Conservation (phyloP, 352 stramenopile species). For the Phytophthora cajani region DNA sequence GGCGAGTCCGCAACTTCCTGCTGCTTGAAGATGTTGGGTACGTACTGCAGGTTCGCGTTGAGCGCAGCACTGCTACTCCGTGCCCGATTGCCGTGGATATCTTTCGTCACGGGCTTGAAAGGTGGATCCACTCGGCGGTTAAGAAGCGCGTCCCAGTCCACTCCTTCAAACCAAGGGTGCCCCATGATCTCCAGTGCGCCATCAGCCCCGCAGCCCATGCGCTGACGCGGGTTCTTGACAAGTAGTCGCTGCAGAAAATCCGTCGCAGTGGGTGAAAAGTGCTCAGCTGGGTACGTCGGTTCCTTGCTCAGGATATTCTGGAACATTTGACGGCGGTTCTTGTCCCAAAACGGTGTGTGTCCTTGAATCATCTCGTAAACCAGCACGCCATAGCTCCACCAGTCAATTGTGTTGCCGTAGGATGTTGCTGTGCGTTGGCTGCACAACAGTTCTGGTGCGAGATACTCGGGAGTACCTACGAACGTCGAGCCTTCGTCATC, state of each 20-base stretch:
- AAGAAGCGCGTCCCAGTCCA: constrained; percentile 84
- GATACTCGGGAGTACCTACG: constrained; percentile 84
- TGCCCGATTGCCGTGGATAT: constrained; percentile 36
- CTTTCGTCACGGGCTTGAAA: constrained; percentile 65
- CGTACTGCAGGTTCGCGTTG: constrained; percentile 75
- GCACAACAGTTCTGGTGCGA: constrained; percentile 80
- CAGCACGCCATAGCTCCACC: constrained; percentile 88
- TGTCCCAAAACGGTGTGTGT: constrained; percentile 85
- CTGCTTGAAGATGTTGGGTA: constrained; percentile 83
- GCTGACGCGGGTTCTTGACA: constrained; percentile 74
- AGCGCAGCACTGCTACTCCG: constrained; percentile 60
- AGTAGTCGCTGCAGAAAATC: constrained; percentile 77
- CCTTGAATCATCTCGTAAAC: constrained; percentile 91
- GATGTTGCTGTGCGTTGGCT: constrained; percentile 74
- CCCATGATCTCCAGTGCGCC: constrained; percentile 83
- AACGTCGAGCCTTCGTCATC: constrained; percentile 87
- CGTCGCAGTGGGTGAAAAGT: constrained; percentile 70
- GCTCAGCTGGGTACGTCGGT: constrained; percentile 55
- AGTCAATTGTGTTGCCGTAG: constrained; percentile 90
- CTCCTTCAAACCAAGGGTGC: constrained; percentile 77
- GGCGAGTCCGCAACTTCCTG: constrained; percentile 86
- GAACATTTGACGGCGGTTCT: constrained; percentile 88
- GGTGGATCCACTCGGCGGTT: constrained; percentile 70
- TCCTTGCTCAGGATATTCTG: constrained; percentile 86
- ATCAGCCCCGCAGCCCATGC: constrained; percentile 66